These are phyloP conservation scores for Fusarium floridanum DNA, from an alignment of 2,329 filamentous ascomycete genomes.

Conservation along the genomic window DNA sequence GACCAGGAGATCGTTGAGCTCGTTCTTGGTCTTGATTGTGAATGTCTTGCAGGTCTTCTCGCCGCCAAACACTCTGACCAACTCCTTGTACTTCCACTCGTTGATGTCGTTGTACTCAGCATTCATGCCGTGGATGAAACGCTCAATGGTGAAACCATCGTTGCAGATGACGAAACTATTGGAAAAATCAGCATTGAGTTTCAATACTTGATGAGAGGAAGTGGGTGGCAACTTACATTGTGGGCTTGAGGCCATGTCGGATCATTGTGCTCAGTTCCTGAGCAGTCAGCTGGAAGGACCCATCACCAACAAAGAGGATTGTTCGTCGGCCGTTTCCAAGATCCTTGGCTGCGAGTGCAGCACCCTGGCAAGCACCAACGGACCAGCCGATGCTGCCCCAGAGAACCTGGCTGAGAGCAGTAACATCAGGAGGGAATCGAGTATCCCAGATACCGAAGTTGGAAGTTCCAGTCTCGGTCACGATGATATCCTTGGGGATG, in stretches of 20 bases:
- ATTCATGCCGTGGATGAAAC: slow-evolving; percentile 87
- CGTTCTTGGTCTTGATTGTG: slow-evolving; percentile 75
- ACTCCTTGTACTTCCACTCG: slow-evolving; percentile 78
- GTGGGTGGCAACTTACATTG: slow-evolving; percentile 70
- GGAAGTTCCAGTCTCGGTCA: slow-evolving; percentile 89
- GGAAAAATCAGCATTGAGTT: slow-evolving; percentile 35
- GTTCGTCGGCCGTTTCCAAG: slow-evolving; percentile 70
- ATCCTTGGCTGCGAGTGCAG: slow-evolving; percentile 81
- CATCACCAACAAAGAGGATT: slow-evolving; percentile 90
- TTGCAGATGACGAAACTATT: slow-evolving; percentile 84
- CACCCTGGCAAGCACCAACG: slow-evolving; percentile 70
- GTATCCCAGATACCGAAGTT: slow-evolving; percentile 93
- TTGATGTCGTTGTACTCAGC: slow-evolving; percentile 85
- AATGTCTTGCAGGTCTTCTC: slow-evolving; percentile 72
- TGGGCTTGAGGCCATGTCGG: slow-evolving; percentile 78
- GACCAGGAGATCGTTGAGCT: slow-evolving; percentile 74
- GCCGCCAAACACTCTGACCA: slow-evolving; percentile 77
- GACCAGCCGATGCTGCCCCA: slow-evolving; percentile 77
- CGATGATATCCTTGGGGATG: slow-evolving; percentile 78
- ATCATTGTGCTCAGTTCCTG: slow-evolving; percentile 91
- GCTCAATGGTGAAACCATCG: slow-evolving; percentile 90
- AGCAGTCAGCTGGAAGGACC: slow-evolving; percentile 85
- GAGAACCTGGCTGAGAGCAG: slow-evolving; percentile 82
- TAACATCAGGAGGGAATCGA: slow-evolving; percentile 82
- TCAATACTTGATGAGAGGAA: not conserved